These are phyloP conservation scores for Acorus calamus DNA, from an alignment of 106 monocot species.

Conservation along the genomic window DNA sequence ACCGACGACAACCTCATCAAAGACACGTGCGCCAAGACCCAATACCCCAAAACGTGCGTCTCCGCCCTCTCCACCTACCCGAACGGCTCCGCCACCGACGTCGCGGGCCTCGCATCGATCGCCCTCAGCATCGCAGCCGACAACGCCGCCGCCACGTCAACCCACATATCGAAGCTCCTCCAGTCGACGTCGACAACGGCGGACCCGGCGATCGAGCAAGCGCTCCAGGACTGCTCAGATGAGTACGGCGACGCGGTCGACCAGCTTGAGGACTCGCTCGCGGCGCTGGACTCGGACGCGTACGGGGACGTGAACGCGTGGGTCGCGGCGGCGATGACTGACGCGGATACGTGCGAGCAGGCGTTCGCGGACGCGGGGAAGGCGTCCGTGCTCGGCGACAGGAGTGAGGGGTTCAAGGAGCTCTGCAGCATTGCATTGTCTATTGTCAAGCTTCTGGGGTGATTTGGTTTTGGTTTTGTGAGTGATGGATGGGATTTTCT, in stretches of 20 bases:
- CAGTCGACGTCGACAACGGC: slow-evolving; percentile 6
- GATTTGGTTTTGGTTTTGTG: too few relatives aligned
- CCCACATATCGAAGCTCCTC: slow-evolving; percentile 15
- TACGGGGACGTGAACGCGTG: slow-evolving; percentile 17
- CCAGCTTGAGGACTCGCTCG: slow-evolving; percentile 33
- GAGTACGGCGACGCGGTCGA: slow-evolving; percentile 46
- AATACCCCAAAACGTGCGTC: slow-evolving; percentile 35
- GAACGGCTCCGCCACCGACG: slow-evolving; percentile 15
- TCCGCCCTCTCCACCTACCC: slow-evolving; percentile 17
- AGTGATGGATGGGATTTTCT: too few relatives aligned
- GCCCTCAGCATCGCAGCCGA: slow-evolving; percentile 6
- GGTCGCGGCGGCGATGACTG: slow-evolving; percentile 27
- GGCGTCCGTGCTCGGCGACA: slow-evolving; percentile 25
- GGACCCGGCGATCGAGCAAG: slow-evolving; percentile 17
- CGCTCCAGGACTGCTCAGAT: slow-evolving; percentile 35
- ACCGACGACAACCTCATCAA: slow-evolving; percentile 6
- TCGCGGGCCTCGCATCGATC: slow-evolving; percentile 21
- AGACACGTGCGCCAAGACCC: slow-evolving; percentile 37
- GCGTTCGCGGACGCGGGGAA: slow-evolving; percentile 25
- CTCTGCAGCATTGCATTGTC: slow-evolving; percentile 33
- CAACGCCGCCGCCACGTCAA: slow-evolving; percentile 16
- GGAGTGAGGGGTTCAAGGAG: slow-evolving; percentile 17
- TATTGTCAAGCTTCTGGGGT: slow-evolving; percentile 15
- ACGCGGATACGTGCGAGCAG: slow-evolving; percentile 35
- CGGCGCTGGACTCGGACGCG: slow-evolving; percentile 21